A percentile compares a stretch with the other conserved stretches of the same genome.
These are phyloP conservation scores for Evernia prunastri DNA, from an alignment of 495 filamentous ascomycete genomes.

Conservation along the genomic window DNA sequence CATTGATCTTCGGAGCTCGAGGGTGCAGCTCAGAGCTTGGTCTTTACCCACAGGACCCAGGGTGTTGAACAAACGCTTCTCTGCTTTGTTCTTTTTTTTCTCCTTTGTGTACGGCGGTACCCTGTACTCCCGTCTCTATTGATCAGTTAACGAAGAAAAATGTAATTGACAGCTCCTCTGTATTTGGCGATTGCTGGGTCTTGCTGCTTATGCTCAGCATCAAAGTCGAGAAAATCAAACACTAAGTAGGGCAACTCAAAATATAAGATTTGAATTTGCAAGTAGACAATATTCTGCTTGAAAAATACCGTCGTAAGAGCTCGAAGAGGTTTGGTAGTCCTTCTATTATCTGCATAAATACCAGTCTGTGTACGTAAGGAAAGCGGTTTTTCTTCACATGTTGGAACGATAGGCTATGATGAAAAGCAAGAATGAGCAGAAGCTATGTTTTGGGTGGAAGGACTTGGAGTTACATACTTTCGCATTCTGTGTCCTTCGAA, in stretches of 20 bases:
- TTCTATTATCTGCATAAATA: neutral
- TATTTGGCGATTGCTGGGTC: neutral
- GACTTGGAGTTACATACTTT: neutral
- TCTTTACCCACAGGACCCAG: neutral
- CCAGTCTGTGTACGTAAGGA: neutral
- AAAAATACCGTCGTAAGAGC: neutral
- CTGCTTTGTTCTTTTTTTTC: neutral
- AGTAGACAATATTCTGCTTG: neutral
- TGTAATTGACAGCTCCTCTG: neutral
- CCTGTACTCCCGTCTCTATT: neutral
- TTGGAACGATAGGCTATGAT: neutral
- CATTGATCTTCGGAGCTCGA: neutral
- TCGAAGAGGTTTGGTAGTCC: neutral
- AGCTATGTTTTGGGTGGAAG: neutral
- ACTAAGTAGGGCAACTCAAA: neutral
- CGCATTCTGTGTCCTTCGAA: neutral
- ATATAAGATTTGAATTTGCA: neutral
- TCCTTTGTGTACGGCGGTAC: neutral
- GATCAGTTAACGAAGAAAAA: no score
- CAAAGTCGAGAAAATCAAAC: neutral
- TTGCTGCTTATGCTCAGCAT: neutral
- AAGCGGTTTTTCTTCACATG: neutral
- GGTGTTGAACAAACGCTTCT: neutral
- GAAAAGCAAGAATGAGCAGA: neutral
- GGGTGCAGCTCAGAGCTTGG: neutral